Conservation (phyloP, 1,284 basidiomycete species). For the Irpex rosettiformis region DNA sequence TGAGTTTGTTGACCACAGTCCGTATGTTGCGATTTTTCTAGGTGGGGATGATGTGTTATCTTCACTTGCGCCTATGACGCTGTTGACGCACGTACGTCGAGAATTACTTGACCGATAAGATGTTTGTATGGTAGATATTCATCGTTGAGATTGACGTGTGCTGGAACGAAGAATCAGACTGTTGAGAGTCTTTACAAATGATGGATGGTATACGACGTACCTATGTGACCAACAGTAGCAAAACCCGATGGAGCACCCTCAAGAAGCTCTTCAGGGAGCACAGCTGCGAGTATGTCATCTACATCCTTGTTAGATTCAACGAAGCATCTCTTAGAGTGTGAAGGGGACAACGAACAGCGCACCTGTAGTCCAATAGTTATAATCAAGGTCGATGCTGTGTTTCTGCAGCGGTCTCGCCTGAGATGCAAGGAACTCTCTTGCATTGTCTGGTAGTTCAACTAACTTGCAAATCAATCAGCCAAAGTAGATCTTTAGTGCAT, state of each 20-base stretch:
- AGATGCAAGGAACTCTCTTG: slow-evolving; percentile 49
- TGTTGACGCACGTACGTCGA: slow-evolving; percentile 73
- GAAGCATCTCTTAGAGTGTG: not conserved
- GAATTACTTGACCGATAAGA: slow-evolving; percentile 87
- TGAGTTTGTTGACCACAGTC: slow-evolving; percentile 96
- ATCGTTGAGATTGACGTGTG: slow-evolving; percentile 87
- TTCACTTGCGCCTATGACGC: not conserved
- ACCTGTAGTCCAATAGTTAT: slow-evolving; percentile 87
- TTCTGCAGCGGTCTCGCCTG: slow-evolving; percentile 53
- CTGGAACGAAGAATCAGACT: slow-evolving; percentile 30
- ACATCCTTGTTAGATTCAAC: not conserved
- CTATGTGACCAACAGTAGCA: slow-evolving; percentile 89
- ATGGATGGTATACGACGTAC: slow-evolving; percentile 32
- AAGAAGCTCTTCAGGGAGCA: slow-evolving; percentile 73
- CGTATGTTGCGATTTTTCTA: slow-evolving; percentile 82
- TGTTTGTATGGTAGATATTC: slow-evolving; percentile 92
- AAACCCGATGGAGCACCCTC: slow-evolving; percentile 86
- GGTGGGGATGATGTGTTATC: not conserved
- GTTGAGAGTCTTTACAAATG: not conserved
- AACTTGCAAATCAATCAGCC: slow-evolving; percentile 37
- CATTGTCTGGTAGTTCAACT: slow-evolving; percentile 63
- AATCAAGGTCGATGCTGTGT: slow-evolving; percentile 65
- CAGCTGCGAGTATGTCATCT: slow-evolving; percentile 82
- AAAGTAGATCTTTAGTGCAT: slow-evolving; percentile 1
- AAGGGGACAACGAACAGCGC: slow-evolving; percentile 1